These are phyloP conservation scores for Peronosclerospora sorghi DNA, from an alignment of 352 stramenopile genomes.

Conservation along the genomic window DNA sequence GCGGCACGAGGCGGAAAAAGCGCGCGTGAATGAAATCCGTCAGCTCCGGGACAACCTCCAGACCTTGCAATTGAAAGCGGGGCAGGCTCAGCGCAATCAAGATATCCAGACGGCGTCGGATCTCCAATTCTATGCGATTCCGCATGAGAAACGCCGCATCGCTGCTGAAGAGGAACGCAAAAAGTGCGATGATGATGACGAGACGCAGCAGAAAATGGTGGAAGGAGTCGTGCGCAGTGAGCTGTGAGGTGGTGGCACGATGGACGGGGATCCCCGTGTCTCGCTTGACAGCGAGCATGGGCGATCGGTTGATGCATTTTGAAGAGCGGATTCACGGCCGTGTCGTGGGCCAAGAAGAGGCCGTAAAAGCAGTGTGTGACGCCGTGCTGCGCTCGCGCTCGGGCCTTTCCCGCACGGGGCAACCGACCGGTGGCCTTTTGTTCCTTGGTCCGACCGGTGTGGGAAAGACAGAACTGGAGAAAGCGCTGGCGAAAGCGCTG, in stretches of 20 bases:
- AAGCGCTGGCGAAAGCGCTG: slow-evolving; percentile 90
- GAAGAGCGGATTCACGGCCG: slow-evolving; percentile 79
- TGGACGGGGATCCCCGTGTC: slow-evolving; percentile 87
- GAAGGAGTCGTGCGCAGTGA: slow-evolving; percentile 81
- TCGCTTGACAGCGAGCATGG: slow-evolving; percentile 67
- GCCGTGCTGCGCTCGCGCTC: slow-evolving; percentile 88
- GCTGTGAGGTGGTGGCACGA: slow-evolving; percentile 78
- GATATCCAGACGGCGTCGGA: slow-evolving; percentile 93
- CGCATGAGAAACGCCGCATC: slow-evolving; percentile 85
- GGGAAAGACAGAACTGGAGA: no score
- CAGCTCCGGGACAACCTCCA: slow-evolving; percentile 90
- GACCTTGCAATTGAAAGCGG: slow-evolving; percentile 88
- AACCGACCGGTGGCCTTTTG: slow-evolving; percentile 92
- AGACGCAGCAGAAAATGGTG: slow-evolving; percentile 54
- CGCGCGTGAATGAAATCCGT: slow-evolving; percentile 87
- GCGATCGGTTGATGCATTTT: slow-evolving; percentile 75
- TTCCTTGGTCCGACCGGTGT: slow-evolving; percentile 94
- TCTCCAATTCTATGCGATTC: slow-evolving; percentile 93
- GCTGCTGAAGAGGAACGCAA: slow-evolving; percentile 69
- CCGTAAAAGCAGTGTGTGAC: slow-evolving; percentile 87
- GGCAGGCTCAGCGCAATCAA: slow-evolving; percentile 87
- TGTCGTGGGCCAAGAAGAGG: slow-evolving; percentile 90
- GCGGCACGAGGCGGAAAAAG: slow-evolving; percentile 89
- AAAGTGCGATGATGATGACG: slow-evolving; percentile 42
- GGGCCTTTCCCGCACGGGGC: slow-evolving; percentile 72